Conservation (phyloP, 306 rosid species). For the Quercus gilva region DNA sequence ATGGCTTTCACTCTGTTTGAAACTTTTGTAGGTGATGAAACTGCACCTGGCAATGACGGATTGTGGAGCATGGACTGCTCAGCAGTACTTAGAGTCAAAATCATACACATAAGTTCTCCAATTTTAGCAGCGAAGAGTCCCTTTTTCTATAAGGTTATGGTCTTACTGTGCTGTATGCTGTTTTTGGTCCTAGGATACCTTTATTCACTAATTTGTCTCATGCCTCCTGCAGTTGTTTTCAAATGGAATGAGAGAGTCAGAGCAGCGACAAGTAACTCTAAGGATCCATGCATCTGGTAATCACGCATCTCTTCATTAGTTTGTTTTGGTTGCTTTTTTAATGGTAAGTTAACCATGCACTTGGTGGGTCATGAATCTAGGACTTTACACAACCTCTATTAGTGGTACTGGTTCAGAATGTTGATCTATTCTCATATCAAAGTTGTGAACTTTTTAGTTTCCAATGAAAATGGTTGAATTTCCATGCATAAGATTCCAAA, state of each 20-base stretch:
- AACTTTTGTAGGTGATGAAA: slow-evolving; percentile 31
- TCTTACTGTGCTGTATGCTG: neutral
- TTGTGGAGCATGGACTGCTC: slow-evolving; percentile 17
- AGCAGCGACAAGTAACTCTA: slow-evolving; percentile 41
- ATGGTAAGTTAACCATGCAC: too few relatives aligned
- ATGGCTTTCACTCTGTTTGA: neutral
- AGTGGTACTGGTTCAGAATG: neutral
- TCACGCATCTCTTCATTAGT: neutral
- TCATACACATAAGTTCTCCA: slow-evolving; percentile 48
- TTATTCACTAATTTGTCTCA: slow-evolving; percentile 8
- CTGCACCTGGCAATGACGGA: slow-evolving; percentile 16
- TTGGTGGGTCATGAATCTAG: too few relatives aligned
- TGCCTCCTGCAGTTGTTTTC: slow-evolving; percentile 41
- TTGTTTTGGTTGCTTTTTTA: neutral
- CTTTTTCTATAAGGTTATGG: slow-evolving; percentile 45
- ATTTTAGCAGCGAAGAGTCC: slow-evolving; percentile 58
- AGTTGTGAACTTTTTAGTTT: neutral
- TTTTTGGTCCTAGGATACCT: slow-evolving; percentile 1
- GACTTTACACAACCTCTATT: too few relatives aligned
- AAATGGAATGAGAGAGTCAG: slow-evolving; percentile 38
- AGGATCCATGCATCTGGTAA: slow-evolving; percentile 48
- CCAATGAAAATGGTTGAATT: neutral
- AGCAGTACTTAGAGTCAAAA: slow-evolving; percentile 27
- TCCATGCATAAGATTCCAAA: neutral
- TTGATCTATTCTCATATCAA: neutral